phyloP scores from a whole-genome alignment of 2,329 filamentous ascomycete species.

The Aspergillus viridinutans region DNA sequence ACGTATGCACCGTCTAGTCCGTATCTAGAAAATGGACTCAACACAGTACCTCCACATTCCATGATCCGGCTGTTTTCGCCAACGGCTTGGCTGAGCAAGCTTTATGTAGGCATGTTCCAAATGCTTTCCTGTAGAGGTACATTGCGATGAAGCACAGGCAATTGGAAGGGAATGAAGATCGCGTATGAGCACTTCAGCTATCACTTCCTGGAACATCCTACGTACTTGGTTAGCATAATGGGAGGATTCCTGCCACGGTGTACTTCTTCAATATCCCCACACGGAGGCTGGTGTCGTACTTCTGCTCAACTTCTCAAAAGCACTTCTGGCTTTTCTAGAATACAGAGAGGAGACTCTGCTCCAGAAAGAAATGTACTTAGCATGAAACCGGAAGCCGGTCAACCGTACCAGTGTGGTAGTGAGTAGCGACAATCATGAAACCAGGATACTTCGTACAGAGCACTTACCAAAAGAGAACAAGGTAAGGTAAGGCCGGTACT shows the following conservation, averaged over 20 bases:
- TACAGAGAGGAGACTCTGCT: neutral
- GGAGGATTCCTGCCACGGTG: neutral
- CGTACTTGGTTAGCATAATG: neutral
- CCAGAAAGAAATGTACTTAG: neutral
- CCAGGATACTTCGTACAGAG: too few relatives aligned
- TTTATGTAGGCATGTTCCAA: neutral
- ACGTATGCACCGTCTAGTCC: neutral
- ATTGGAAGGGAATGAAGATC: neutral
- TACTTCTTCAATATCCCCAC: neutral
- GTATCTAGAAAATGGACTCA: neutral
- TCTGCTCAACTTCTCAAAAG: neutral
- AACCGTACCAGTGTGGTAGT: neutral
- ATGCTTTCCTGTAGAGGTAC: neutral
- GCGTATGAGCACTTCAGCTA: neutral
- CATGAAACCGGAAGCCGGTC: neutral
- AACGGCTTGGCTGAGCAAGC: neutral
- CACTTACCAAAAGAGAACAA: neutral
- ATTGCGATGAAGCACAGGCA: neutral
- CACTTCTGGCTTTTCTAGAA: neutral
- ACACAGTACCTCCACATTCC: neutral
- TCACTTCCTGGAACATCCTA: neutral
- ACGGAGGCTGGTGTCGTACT: neutral
- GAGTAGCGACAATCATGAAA: too few relatives aligned
- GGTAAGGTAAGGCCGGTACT: neutral
- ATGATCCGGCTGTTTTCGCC: neutral